A percentile compares a stretch with the other conserved stretches of the same genome.
Evolutionary conservation across 306 rosid species (phyloP).

Genomic region (Citrullus mucosospermus): DNA sequence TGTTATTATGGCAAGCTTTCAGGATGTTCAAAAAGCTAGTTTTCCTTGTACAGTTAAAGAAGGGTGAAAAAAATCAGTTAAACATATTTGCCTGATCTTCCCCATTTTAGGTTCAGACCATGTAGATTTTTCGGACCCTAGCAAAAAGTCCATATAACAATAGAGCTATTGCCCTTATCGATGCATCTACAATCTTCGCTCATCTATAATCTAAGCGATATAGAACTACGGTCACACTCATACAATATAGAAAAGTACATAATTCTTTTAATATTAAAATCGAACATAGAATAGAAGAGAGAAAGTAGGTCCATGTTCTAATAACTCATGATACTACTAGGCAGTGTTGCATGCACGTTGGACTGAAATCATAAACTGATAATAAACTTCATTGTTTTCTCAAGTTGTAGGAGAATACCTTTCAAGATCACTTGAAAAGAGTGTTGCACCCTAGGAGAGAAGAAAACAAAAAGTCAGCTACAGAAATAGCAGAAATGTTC

Average conservation of each 20-base stretch:
- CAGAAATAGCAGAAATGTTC: neutral
- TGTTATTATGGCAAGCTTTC: neutral
- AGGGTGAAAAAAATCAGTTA: neutral
- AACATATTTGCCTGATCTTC: neutral
- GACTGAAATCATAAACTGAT: neutral
- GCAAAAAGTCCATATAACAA: neutral
- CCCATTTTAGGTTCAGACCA: neutral
- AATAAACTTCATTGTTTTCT: neutral
- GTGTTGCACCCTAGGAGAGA: constrained; percentile 58
- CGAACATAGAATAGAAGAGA: neutral
- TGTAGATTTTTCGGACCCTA: neutral
- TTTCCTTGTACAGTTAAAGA: neutral
- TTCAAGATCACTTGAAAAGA: constrained; percentile 54
- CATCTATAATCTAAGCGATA: neutral
- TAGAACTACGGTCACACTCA: neutral
- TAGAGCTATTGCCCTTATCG: neutral
- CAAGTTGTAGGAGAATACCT: constrained; percentile 37
- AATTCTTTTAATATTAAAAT: neutral
- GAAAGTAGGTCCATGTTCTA: neutral
- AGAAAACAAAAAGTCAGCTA: constrained; percentile 4
- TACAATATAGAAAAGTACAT: neutral
- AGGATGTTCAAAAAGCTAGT: neutral
- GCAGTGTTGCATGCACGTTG: neutral
- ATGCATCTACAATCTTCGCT: neutral
- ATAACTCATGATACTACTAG: neutral